These are phyloP conservation scores for Talaromyces liani DNA, from an alignment of 495 filamentous ascomycete species.

Conservation along the genomic window DNA sequence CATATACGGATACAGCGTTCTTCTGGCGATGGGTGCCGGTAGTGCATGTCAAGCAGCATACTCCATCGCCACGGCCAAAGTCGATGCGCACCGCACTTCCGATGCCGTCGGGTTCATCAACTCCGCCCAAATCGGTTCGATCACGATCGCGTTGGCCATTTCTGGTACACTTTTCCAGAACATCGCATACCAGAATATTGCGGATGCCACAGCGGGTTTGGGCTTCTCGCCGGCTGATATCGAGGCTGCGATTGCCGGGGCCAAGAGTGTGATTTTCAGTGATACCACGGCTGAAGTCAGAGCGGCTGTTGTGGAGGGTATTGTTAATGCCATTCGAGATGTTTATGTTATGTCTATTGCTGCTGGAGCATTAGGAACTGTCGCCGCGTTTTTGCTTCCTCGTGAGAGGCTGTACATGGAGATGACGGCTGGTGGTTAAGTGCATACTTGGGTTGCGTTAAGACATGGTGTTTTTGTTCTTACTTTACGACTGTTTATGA, in stretches of 20 bases:
- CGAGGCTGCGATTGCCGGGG: slow-evolving; percentile 7
- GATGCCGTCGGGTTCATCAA: not conserved
- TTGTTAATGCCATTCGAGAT: slow-evolving; percentile 6
- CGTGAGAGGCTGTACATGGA: not conserved
- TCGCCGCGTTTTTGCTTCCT: slow-evolving; percentile 5
- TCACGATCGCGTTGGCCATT: slow-evolving; percentile 45
- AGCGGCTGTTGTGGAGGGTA: slow-evolving; percentile 1
- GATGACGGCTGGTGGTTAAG: slow-evolving; percentile 2
- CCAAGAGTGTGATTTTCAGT: slow-evolving; percentile 6
- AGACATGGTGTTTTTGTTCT: not conserved
- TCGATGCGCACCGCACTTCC: slow-evolving; percentile 8
- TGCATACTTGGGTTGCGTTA: not conserved
- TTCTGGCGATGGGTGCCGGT: slow-evolving; percentile 45
- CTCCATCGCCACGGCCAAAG: slow-evolving; percentile 40
- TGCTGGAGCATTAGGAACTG: slow-evolving; percentile 7
- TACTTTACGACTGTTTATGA: not conserved
- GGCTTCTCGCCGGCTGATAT: slow-evolving; percentile 7
- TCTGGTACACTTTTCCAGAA: slow-evolving; percentile 49
- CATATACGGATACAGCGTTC: slow-evolving; percentile 45
- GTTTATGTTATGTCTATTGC: slow-evolving; percentile 10
- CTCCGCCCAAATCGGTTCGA: slow-evolving; percentile 39
- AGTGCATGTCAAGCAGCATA: slow-evolving; percentile 41
- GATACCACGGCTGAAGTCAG: not conserved
- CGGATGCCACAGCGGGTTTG: not conserved
- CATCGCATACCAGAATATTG: slow-evolving; percentile 23